Conservation (phyloP, 1,284 basidiomycete genomes). For the Naganishia liquefaciens region DNA sequence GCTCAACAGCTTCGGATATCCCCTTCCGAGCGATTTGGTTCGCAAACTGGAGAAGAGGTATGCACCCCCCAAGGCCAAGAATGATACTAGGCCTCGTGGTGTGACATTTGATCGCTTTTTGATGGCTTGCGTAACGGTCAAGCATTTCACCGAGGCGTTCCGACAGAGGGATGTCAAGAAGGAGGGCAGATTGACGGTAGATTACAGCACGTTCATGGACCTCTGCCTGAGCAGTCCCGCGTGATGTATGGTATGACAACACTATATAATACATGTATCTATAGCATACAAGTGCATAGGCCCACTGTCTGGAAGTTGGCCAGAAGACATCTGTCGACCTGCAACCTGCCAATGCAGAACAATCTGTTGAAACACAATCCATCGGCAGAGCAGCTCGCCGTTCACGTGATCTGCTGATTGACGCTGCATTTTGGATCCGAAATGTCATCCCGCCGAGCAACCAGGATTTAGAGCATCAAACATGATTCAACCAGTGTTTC, state of each 20-base stretch:
- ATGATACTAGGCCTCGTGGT: slow-evolving; percentile 37
- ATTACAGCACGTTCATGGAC: slow-evolving; percentile 53
- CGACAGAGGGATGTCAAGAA: slow-evolving; percentile 46
- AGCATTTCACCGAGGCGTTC: slow-evolving; percentile 54
- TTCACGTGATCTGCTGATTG: not conserved
- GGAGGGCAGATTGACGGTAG: slow-evolving; percentile 47
- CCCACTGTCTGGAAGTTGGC: too few relatives aligned
- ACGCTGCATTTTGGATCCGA: not conserved
- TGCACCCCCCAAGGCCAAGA: slow-evolving; percentile 46
- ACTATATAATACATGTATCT: slow-evolving; percentile 2
- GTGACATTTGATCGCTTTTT: slow-evolving; percentile 54
- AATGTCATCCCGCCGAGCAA: not conserved
- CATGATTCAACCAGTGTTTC: not conserved
- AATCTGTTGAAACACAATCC: too few relatives aligned
- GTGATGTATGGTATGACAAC: not conserved
- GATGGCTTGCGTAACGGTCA: slow-evolving; percentile 56
- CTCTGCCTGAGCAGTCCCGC: slow-evolving; percentile 15
- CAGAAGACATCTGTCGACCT: too few relatives aligned
- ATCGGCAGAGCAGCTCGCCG: too few relatives aligned
- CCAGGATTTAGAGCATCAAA: not conserved
- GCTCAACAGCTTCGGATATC: slow-evolving; percentile 52
- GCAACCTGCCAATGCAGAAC: too few relatives aligned
- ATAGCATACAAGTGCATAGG: too few relatives aligned
- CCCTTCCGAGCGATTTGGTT: slow-evolving; percentile 52
- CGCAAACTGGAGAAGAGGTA: slow-evolving; percentile 51